A percentile compares a stretch with the other conserved stretches of the same genome.
Evolutionary conservation across 2,329 filamentous ascomycete species (phyloP).

Genomic region (Rhinocladiella mackenziei): DNA sequence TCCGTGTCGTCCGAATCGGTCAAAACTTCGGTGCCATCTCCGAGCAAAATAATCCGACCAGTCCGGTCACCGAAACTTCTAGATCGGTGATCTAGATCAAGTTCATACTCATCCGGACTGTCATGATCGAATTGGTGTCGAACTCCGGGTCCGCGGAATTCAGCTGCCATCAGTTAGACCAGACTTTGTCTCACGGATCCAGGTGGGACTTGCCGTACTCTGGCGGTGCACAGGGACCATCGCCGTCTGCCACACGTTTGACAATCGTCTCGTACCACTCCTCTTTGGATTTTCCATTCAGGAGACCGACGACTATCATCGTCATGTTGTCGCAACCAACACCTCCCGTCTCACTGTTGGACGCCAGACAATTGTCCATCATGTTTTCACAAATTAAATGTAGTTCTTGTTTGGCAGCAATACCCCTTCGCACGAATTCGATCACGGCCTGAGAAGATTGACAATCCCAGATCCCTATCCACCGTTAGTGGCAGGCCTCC

Average conservation of each 20-base stretch:
- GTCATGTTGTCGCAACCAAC: slow-evolving; percentile 99
- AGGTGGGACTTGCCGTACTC: slow-evolving; percentile 88
- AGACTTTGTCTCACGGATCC: slow-evolving; percentile 38
- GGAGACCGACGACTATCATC: slow-evolving; percentile 83
- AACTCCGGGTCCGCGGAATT: slow-evolving; percentile 77
- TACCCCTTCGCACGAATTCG: slow-evolving; percentile 93
- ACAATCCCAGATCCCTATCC: slow-evolving; percentile 95
- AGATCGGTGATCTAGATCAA: slow-evolving; percentile 48
- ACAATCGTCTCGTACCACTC: slow-evolving; percentile 98
- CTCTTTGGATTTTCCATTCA: slow-evolving; percentile 88
- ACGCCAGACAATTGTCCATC: slow-evolving; percentile 99
- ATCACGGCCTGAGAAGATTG: slow-evolving; percentile 96
- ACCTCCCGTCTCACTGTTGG: slow-evolving; percentile 94
- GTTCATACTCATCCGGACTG: slow-evolving; percentile 58
- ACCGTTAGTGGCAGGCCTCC: slow-evolving; percentile 10
- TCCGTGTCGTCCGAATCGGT: slow-evolving; percentile 86
- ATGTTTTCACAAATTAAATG: slow-evolving; percentile 98
- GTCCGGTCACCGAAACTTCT: slow-evolving; percentile 69
- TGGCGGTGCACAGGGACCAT: slow-evolving; percentile 95
- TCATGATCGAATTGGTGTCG: slow-evolving; percentile 75
- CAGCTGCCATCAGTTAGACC: slow-evolving; percentile 56
- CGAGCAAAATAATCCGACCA: slow-evolving; percentile 88
- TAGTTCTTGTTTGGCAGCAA: slow-evolving; percentile 92
- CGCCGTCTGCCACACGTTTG: slow-evolving; percentile 89
- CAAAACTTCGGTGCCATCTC: slow-evolving; percentile 88